Base-by-base conservation (phyloP, 768 basidiomycete genomes). In the Boletus tylopilopsis region DNA sequence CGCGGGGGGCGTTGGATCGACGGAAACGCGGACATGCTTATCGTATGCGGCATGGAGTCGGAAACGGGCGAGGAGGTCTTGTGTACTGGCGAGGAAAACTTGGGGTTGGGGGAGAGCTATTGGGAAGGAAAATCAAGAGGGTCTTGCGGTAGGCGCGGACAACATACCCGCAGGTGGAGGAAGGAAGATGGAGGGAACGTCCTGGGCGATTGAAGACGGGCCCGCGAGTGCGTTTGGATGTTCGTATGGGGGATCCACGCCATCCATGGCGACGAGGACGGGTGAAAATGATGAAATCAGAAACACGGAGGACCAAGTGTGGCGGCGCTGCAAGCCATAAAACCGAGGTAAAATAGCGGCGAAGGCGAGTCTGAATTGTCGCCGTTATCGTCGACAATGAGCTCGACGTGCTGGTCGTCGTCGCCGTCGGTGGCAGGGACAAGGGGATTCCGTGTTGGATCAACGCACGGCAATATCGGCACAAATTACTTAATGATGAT, bases 51-150 rank as follows among this genome's bases (percentile, higher is more conserved):
- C 58, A 42, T 82, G 76, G 24, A 91, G 79, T 42, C 78, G 73
- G 59, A 91, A 87, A 52, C 84, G 82, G 38, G 78, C 73, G 48
- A 91, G 75, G 44, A 91, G 81, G 69, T 91, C 89, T 61, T 91
- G 81, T 1, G 90, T 90, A 69, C 88, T 87, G 34, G 76, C 66
- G 43, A 91, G 77, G 64, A 78, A 73, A 23, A 74, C 57, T 41
- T 56, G 65, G 12, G 65, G 65, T 30, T 60, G 76, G 33, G 71
- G 68, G 42, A 53, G 45, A 38, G 45, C 62, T 62, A 42, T 57
- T 63, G 53, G 60, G 55, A 22, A 59, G 40, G 50, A 44, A 45
- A 24, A 59, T 61, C 53, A 58, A 49, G 49, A 32, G 45, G 50
- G 40, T 19, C 29, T 22, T 32, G 25, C 13, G 23, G 12, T 18